Evolutionary conservation across 2,329 filamentous ascomycete genomes (phyloP), one percentile per base, ranked within the genome.

Genomic region (Curvularia spicifera): DNA sequence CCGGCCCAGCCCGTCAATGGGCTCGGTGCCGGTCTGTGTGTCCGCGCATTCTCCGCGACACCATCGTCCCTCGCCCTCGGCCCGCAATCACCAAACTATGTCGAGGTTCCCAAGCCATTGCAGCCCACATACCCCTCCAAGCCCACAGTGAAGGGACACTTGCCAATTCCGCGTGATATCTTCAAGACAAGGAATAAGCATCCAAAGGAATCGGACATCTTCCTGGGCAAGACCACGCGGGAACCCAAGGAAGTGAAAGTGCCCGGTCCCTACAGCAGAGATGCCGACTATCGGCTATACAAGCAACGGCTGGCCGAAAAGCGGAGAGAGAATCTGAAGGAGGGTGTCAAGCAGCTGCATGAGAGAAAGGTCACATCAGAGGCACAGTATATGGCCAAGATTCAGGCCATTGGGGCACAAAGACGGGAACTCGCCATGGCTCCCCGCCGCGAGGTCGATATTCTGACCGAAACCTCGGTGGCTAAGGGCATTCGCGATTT

Each of bases 51-150:
- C 71, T 78, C 80, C 62, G 81, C 81, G 24, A 79, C 83, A 15
- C 48, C 79, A 18, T 44, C 75, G n/a, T 67, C 70, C 56, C 73
- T 71, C 48, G 78, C 79, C 49, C 82, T 93, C 63, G 89, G 89
- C 18, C 94, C 95, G 48, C 91, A 97, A 75, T 96, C 93, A 35
- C 94, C 95, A 46, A 85, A 86, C 64, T 98, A 90, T 81, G 90
- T 98, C 79, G 87, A 91, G 65, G 82, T 97, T 54, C 94, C 93
- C 47, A 83, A 84, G 66, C 85, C 90, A 48, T 84, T 87, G n/a
- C 92, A 97, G 75, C 87, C 89, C 50, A 83, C 85, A n/a, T 77
- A 80, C 42, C 78, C 80, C 3, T 71, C 75, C 51, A 80, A 80
- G 58, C 80, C 78, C 15, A 65, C 68, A 10, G 76, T 92, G 33